Evolutionary conservation across 129 eudicot species (phyloP).

Genomic region (Logfia minima): DNA sequence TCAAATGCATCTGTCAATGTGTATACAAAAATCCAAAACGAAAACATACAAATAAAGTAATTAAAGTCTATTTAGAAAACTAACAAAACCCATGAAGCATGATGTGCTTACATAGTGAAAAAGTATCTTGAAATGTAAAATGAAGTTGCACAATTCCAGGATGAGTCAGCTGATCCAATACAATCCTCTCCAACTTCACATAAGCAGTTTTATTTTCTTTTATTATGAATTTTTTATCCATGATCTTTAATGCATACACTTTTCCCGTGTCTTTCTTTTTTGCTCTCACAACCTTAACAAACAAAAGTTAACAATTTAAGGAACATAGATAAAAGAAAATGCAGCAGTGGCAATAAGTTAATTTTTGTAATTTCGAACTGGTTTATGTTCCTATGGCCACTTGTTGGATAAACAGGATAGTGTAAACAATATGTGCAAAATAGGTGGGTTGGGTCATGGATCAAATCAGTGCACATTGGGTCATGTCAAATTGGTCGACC

Average conservation of each 20-base stretch:
- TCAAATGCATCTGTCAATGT: constrained; percentile 29
- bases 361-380: background rate
- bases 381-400: background rate
- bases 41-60: constrained; percentile 15
- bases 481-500: background rate
- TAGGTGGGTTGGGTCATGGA: background rate
- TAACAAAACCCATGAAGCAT: constrained; percentile 12
- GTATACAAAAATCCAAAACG: constrained; percentile 17
- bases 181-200: constrained; percentile 97
- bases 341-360: background rate
- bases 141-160: constrained; percentile 84
- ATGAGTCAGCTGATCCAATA: constrained; percentile 93
- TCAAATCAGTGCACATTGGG: background rate
- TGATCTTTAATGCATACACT: constrained; percentile 93
- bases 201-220: constrained; percentile 97
- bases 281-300: constrained; percentile 82
- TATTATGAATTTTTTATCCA: constrained; percentile 96
- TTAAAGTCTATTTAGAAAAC: background rate
- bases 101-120: constrained; percentile 76
- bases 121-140: constrained; percentile 94
- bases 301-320: background rate
- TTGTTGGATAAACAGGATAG: background rate
- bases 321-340: background rate
- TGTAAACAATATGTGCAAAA: background rate
- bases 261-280: constrained; percentile 87